Percentiles rank a stretch among this genome's conserved stretches.
Evolutionary conservation across 441 rosid species (phyloP).

Genomic region (Brassica hybrid): DNA sequence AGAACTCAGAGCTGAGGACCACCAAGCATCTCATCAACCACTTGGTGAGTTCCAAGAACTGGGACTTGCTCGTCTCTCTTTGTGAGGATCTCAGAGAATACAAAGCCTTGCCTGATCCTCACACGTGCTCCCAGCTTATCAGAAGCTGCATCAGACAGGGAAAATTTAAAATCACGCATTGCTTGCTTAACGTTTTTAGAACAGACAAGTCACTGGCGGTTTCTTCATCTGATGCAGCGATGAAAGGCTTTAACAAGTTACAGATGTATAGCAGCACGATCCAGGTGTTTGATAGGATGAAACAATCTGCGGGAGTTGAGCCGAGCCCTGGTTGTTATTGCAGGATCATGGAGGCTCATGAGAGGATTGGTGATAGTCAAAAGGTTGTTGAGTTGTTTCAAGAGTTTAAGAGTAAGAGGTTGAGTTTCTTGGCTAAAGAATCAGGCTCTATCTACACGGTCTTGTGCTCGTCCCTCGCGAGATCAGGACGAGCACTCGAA

Average conservation of each 20-base stretch:
- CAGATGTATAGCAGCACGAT: slow-evolving; percentile 81
- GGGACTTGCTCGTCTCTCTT: slow-evolving; percentile 61
- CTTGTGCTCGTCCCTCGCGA: slow-evolving; percentile 61
- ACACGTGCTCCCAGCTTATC: slow-evolving; percentile 63
- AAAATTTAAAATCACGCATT: slow-evolving; percentile 55
- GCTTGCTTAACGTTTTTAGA: slow-evolving; percentile 56
- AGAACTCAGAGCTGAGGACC: slow-evolving; percentile 53
- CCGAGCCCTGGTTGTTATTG: slow-evolving; percentile 62
- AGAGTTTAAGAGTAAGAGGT: slow-evolving; percentile 52
- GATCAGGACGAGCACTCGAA: slow-evolving; percentile 62
- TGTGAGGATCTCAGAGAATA: slow-evolving; percentile 57
- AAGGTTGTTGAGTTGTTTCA: slow-evolving; percentile 65
- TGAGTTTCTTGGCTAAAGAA: slow-evolving; percentile 45
- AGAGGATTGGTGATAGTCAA: slow-evolving; percentile 51
- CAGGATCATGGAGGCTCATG: slow-evolving; percentile 71
- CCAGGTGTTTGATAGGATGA: slow-evolving; percentile 55
- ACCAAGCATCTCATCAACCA: slow-evolving; percentile 64
- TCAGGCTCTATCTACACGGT: slow-evolving; percentile 48
- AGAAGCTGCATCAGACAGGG: slow-evolving; percentile 59
- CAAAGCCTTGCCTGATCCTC: slow-evolving; percentile 60
- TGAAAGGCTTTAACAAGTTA: slow-evolving; percentile 78
- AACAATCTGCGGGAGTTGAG: slow-evolving; percentile 46
- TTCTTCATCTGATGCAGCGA: slow-evolving; percentile 63
- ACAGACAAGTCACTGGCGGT: slow-evolving; percentile 46
- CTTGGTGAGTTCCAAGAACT: slow-evolving; percentile 58